Percentiles rank a stretch among this genome's conserved stretches.
These are phyloP conservation scores for Mycena vitilis DNA, from an alignment of 768 basidiomycete species.

Conservation along the genomic window DNA sequence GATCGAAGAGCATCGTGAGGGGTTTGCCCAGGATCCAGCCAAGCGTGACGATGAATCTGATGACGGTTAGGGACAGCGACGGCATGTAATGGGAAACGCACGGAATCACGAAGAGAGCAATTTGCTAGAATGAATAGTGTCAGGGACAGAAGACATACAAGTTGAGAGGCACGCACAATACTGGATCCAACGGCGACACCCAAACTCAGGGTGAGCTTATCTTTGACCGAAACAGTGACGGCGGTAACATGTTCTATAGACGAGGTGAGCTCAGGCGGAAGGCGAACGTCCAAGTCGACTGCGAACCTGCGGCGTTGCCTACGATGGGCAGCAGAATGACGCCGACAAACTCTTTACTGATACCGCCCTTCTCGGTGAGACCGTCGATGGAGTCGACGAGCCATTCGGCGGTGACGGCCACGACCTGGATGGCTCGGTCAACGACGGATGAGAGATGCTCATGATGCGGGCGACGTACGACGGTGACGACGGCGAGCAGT, in stretches of 20 bases:
- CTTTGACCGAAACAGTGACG: conserved; percentile 90
- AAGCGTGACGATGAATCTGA: conserved; percentile 76
- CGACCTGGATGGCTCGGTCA: conserved; percentile 56
- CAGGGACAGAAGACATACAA: neutral
- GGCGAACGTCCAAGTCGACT: too few species aligned
- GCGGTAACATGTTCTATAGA: conserved; percentile 86
- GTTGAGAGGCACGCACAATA: conserved; percentile 62
- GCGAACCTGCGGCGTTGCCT: conserved; percentile 2
- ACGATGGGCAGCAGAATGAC: conserved; percentile 84
- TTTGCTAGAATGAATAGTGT: conserved; percentile 64
- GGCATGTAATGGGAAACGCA: conserved; percentile 48
- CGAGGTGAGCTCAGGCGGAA: neutral
- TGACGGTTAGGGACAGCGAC: neutral
- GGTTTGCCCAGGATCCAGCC: conserved; percentile 89
- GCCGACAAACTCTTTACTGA: conserved; percentile 87
- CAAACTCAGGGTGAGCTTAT: conserved; percentile 87
- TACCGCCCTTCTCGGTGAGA: conserved; percentile 63
- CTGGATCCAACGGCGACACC: conserved; percentile 91
- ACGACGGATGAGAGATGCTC: neutral
- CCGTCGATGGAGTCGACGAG: conserved; percentile 88
- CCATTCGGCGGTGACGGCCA: conserved; percentile 74
- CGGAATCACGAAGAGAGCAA: conserved; percentile 88
- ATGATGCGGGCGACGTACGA: conserved; percentile 59
- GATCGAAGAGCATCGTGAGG: conserved; percentile 85
- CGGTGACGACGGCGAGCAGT: conserved; percentile 70